Evolutionary conservation across 176 grass and related monocot genomes (phyloP), one percentile per base, ranked within the genome.

Genomic region (Cymbopogon citratus): DNA sequence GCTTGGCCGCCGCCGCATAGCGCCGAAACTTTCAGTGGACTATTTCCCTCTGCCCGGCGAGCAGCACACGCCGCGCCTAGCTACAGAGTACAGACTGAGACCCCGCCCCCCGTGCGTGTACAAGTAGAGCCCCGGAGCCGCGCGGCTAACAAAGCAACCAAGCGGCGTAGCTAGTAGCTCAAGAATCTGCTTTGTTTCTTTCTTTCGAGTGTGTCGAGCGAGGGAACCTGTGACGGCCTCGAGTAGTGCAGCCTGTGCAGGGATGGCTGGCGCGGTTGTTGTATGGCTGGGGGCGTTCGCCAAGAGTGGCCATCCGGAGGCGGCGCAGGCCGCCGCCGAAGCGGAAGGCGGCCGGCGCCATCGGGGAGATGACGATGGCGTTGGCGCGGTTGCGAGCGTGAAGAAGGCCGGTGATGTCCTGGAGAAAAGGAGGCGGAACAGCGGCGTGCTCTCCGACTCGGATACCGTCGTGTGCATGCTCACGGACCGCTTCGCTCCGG

Each of bases 401-500:
- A 52, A 64, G 62, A 70, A 61, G 25, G n/a, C n/a, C n/a, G n/a
- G n/a, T n/a, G n/a, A n/a, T n/a, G n/a, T n/a, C n/a, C n/a, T n/a
- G n/a, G n/a, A 85, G 62, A 71, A 68, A 69, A 74, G 74, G 44
- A 16, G 13, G 78, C 63, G 62, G 43, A 59, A 57, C 67, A 65
- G 41, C 52, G 43, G 27, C 70, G 38, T 61, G 27, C 52, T 94
- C 63, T 84, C 88, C 45, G 89, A 91, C 38, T 80, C 91, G 14
- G 91, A 91, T 9, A 40, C 76, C 71, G 62, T 77, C 13, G 46
- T 46, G 57, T 91, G 83, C 59, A 69, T 94, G 79, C 83, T 91
- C 25, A 91, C 90, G 91, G 91, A 94, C 63, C 80, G 76, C 34
- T 94, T 94, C 66, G 80, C 91, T 16, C 91, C 91, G 52, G 79